Base-by-base conservation (phyloP, 2,329 filamentous ascomycete genomes). In the Hymenoscyphus linearis region DNA sequence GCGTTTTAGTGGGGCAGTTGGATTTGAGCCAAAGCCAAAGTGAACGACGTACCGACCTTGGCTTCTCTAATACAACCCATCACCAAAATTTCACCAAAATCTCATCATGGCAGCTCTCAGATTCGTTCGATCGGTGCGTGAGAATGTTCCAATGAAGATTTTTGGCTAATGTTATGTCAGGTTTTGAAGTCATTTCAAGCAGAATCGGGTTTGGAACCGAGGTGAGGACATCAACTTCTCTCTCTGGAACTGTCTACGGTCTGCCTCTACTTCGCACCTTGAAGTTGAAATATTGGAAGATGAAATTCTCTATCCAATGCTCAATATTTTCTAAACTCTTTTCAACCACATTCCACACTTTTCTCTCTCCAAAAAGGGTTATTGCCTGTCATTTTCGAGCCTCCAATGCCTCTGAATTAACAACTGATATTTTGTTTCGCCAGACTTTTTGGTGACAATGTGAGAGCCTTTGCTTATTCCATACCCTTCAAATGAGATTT, bases 151-250 rank as follows among this genome's bases (percentile, higher is more conserved):
- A 10, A 16, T 54, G 16, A 35, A 40, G 35, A 18, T 18, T 10
- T 10, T 25, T 25, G 14, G 50, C 63, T 60, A 47, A 61, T 35
- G 27, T 63, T 67, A 74, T 47, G 13, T n/a, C 55, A 95, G 91
- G 91, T 96, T 54, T 83, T 91, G 79, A 88, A 89, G 73, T 93
- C 90, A 1, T 97, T 97, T 75, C 70, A 72, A 63, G 70, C 68
- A 57, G 89, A 91, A 66, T 96, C 92, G 4, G 93, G 93, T 6
- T 78, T 98, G 22, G 93, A 97, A 75, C 91, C 91, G 73, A 89
- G 90, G 93, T 96, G 72, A 69, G 77, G 31, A n/a, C 34, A 44
- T 56, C 54, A 54, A 31, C 22, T 26, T 27, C 14, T 47, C 25
- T 50, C 27, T 59, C 36, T 55, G 16, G 6, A 35, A n/a, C 9